Percentiles rank a stretch among this genome's conserved stretches.
phyloP scores from a whole-genome alignment of 441 rosid genomes.

The Jatropha multifida region DNA sequence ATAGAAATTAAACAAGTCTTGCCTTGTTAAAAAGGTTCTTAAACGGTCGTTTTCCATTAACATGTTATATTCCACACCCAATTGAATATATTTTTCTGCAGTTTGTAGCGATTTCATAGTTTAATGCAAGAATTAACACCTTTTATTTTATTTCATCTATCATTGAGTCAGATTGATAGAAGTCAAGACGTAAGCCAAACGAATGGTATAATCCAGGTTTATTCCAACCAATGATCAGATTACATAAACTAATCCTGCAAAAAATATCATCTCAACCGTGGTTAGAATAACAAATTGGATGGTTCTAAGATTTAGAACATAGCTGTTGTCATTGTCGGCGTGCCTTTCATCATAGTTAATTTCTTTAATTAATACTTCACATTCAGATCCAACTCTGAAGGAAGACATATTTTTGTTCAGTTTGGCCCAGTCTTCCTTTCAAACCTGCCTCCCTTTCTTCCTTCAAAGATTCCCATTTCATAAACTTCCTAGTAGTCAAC shows the following conservation, averaged over 20 bases:
- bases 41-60: constrained; percentile 27
- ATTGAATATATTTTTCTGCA: constrained; percentile 19
- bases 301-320: constrained; percentile 18
- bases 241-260: neutral
- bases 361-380: neutral
- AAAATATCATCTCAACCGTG: constrained; percentile 14
- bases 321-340: constrained; percentile 32
- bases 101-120: constrained; percentile 21
- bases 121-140: constrained; percentile 14
- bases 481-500: constrained; percentile 7
- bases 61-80: constrained; percentile 23
- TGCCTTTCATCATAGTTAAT: constrained; percentile 11
- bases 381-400: constrained; percentile 20
- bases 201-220: constrained; percentile 16
- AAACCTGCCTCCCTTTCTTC: constrained; percentile 18
- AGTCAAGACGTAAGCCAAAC: constrained; percentile 18
- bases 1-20: constrained; percentile 1
- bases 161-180: constrained; percentile 16
- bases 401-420: constrained; percentile 22
- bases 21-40: neutral
- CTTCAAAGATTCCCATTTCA: constrained; percentile 1
- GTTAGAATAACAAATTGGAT: constrained; percentile 2
- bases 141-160: neutral
- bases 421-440: constrained; percentile 40
- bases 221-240: constrained; percentile 11